Conservation (phyloP, 257 asterid species). For the Rhazya stricta region DNA sequence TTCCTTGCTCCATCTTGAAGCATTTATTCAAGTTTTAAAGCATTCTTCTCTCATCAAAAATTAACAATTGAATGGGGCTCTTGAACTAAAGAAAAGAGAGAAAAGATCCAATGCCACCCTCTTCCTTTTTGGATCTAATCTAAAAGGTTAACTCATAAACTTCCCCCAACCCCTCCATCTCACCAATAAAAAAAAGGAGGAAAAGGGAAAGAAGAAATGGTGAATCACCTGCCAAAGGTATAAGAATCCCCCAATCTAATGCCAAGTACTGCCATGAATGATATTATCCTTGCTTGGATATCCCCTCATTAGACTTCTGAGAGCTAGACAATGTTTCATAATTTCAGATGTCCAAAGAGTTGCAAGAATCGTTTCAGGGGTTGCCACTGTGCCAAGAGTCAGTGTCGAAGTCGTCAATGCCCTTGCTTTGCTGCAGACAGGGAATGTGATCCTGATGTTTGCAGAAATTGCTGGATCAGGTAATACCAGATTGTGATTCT, state of each 20-base stretch:
- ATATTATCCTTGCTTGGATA: constrained; percentile 7
- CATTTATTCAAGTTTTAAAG: neutral
- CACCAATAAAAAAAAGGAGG: neutral
- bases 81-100: neutral
- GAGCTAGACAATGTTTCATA: constrained; percentile 11
- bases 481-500: constrained; percentile 19
- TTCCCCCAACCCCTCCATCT: neutral
- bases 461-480: constrained; percentile 98
- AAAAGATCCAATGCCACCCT: neutral
- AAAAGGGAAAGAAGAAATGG: too few relatives aligned
- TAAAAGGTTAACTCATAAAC: constrained; percentile 6
- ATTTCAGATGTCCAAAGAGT: constrained; percentile 76
- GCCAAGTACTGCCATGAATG: neutral
- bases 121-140: neutral
- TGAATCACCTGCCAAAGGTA: too few relatives aligned
- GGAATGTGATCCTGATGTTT: constrained; percentile 97
- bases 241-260: neutral
- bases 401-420: constrained; percentile 98
- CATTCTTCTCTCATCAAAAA: neutral
- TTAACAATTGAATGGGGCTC: neutral
- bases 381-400: constrained; percentile 97
- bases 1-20: neutral
- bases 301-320: neutral
- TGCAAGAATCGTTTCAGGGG: constrained; percentile 98
- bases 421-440: constrained; percentile 97